Evolutionary conservation across 225 moss, liverwort and hornwort species (phyloP), one percentile per base, ranked within the genome.

Genomic region (Polytrichum commune): DNA sequence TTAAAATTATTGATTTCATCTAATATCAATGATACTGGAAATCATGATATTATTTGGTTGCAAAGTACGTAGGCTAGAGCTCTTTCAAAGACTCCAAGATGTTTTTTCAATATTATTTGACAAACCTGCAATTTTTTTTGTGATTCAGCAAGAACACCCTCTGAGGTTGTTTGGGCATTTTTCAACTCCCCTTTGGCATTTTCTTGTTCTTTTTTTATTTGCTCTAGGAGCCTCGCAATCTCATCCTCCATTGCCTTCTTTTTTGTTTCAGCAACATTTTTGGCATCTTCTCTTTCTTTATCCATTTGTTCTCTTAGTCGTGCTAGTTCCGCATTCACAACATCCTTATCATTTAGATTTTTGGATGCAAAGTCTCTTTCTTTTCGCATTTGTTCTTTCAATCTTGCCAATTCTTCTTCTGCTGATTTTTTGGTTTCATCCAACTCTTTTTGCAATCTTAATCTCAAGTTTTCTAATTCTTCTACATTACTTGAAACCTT

Each of bases 81-180:
- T 35, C 2, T 2, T 35, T 3, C 13, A 46, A 46, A 13, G 38
- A 38, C 0, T 2, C 10, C 38, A 13, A 38, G 46, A 3, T 46
- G 0, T 13, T 46, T 46, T 46, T 3, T 38, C 16, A 46, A 16
- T 2, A 3, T 46, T 16, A 0, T 3, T 62, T 0, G 20, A 55
- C 22, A n/a, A 32, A 73, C 78, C 78, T 90, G 67, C 24, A 88
- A 53, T 27, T 78, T 66, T 13, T 54, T 72, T 20, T 78, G 63
- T 62, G 84, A 26, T 27, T 5, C 29, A 60, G 46, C 68, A 55
- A 81, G 10, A 27, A 63, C 79, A n/a, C 75, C 55, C 63, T 28
- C 66, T 53, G 61, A 77, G 60, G 72, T 29, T 32, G 66, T 55
- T 76, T 86, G 65, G 33, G 74, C 63, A 46, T 18, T 30, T 53